A percentile compares a stretch with the other conserved stretches of the same genome.
Evolutionary conservation across 2,329 filamentous ascomycete species (phyloP).

Genomic region (Epicoccum sorghinum): DNA sequence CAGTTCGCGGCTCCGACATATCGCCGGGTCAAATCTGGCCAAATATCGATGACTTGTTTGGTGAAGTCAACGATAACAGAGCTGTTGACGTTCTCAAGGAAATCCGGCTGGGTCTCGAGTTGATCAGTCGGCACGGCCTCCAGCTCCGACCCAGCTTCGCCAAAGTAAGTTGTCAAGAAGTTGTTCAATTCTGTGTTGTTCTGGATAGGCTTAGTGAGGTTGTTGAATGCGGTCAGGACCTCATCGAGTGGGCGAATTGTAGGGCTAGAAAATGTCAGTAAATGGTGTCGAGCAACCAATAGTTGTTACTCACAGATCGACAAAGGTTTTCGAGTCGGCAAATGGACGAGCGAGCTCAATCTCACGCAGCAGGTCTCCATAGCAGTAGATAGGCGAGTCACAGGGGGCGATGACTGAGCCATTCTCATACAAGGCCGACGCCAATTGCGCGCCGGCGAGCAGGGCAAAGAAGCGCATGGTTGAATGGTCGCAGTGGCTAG

Average conservation of each 20-base stretch:
- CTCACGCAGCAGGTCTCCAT: constrained; percentile 66
- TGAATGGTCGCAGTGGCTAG: constrained; percentile 8
- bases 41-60: constrained; percentile 69
- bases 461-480: constrained; percentile 23
- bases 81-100: constrained; percentile 63
- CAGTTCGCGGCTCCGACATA: constrained; percentile 60
- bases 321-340: constrained; percentile 72
- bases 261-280: constrained; percentile 54
- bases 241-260: constrained; percentile 65
- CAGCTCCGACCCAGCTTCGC: constrained; percentile 67
- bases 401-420: constrained; percentile 68
- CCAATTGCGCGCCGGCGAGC: constrained; percentile 30
- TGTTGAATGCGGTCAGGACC: constrained; percentile 66
- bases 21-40: constrained; percentile 69
- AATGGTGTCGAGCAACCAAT: background rate
- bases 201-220: constrained; percentile 64
- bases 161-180: constrained; percentile 69
- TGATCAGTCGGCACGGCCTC: constrained; percentile 58
- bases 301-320: constrained; percentile 54
- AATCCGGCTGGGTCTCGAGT: constrained; percentile 63
- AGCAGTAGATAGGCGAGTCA: constrained; percentile 71
- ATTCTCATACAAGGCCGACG: constrained; percentile 62
- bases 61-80: constrained; percentile 66
- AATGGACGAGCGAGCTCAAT: constrained; percentile 70
- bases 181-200: constrained; percentile 68